Percentiles rank a stretch among this genome's conserved stretches.
Conservation (phyloP, 768 basidiomycete species). For the Boletus rufocinnamomeus region DNA sequence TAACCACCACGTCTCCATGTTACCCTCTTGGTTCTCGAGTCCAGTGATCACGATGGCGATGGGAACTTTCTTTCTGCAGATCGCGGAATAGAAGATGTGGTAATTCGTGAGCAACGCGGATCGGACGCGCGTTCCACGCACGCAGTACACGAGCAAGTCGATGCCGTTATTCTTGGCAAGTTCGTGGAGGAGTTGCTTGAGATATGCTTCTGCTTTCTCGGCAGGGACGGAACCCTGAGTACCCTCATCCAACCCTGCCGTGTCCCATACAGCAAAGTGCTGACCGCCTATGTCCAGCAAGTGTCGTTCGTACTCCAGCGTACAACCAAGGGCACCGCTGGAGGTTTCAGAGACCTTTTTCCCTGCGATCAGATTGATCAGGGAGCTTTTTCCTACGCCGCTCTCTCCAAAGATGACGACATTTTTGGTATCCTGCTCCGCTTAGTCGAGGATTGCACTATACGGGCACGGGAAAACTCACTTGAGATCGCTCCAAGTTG, state of each 20-base stretch:
- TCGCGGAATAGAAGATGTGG: constrained; percentile 40
- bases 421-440: constrained; percentile 30
- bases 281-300: constrained; percentile 19
- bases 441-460: not conserved
- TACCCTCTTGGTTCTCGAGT: constrained; percentile 39
- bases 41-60: constrained; percentile 43
- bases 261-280: constrained; percentile 35
- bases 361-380: constrained; percentile 44
- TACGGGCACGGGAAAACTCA: constrained; percentile 5
- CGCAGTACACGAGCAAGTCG: constrained; percentile 43
- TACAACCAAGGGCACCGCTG: constrained; percentile 37
- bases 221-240: constrained; percentile 30
- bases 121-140: constrained; percentile 41
- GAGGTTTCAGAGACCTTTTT: constrained; percentile 31
- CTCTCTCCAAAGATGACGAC: constrained; percentile 46
- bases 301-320: constrained; percentile 34
- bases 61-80: constrained; percentile 43
- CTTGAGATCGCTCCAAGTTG: constrained; percentile 5
- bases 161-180: constrained; percentile 39
- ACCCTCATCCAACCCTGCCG: constrained; percentile 37
- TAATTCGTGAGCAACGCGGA: constrained; percentile 40
- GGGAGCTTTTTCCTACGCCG: constrained; percentile 45
- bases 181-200: constrained; percentile 38
- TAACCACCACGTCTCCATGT: constrained; percentile 38
- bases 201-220: constrained; percentile 32